Evolutionary conservation across 495 filamentous ascomycete genomes (phyloP).

Genomic region (Neurospora sp.): DNA sequence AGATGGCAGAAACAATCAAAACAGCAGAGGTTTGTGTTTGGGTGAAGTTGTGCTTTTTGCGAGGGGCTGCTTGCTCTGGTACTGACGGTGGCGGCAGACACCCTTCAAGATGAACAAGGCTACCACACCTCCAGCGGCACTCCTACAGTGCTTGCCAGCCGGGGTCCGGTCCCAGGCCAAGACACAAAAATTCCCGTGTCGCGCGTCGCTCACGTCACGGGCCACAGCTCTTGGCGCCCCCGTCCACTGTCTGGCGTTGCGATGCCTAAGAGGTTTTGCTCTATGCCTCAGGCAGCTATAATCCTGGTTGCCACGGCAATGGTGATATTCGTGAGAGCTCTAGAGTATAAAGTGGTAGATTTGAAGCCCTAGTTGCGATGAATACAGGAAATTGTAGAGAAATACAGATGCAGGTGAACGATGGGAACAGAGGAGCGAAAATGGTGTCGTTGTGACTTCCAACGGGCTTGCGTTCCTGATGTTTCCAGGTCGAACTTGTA

Average conservation of each 20-base stretch:
- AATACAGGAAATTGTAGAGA: background rate
- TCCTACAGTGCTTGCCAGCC: background rate
- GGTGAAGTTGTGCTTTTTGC: conserved; percentile 5
- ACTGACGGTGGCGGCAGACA: conserved; percentile 6
- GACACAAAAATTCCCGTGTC: conserved; percentile 4
- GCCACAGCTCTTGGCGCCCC: background rate
- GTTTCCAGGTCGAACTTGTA: background rate
- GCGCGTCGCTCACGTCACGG: conserved; percentile 2
- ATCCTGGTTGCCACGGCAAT: background rate
- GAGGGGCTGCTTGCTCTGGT: background rate
- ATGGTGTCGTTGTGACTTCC: background rate
- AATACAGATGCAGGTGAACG: too few species aligned
- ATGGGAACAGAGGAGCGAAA: background rate
- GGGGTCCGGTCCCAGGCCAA: background rate
- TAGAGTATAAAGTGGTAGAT: background rate
- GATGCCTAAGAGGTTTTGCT: conserved; percentile 6
- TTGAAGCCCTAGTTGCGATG: background rate
- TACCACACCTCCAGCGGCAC: background rate
- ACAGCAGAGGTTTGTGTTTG: conserved; percentile 7
- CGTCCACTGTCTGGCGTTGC: background rate
- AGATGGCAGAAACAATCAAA: conserved; percentile 14
- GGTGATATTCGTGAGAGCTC: background rate
- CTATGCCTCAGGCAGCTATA: conserved; percentile 5
- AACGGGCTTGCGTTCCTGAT: background rate
- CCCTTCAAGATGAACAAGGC: conserved; percentile 1